phyloP scores from a whole-genome alignment of 345 rosid species.

The Luvunga scandens region DNA sequence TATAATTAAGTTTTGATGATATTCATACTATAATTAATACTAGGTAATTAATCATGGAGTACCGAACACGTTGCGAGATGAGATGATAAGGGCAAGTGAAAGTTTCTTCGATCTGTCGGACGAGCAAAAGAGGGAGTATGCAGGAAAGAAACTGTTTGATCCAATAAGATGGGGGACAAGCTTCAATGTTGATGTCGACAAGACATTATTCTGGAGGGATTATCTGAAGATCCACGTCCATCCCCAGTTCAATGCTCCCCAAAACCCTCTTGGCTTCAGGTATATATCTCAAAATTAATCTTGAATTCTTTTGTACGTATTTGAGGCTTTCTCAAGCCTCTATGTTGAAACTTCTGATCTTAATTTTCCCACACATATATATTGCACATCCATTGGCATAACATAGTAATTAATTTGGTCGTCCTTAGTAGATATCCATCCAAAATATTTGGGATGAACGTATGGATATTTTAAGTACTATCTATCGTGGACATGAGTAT shows the following conservation, averaged over 20 bases:
- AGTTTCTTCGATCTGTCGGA: constrained; percentile 30
- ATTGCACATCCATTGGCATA: too few species aligned
- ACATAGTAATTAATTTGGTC: too few species aligned
- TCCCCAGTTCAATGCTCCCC: constrained; percentile 40
- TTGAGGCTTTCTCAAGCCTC: not conserved
- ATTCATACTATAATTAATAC: too few species aligned
- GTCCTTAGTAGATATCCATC: too few species aligned
- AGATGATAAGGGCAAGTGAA: constrained; percentile 8
- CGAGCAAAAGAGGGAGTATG: constrained; percentile 27
- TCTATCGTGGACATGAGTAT: too few species aligned
- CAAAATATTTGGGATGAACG: too few species aligned
- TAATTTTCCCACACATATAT: too few species aligned
- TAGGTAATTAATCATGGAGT: constrained; percentile 42
- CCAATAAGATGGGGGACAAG: constrained; percentile 40
- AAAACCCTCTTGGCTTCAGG: constrained; percentile 35
- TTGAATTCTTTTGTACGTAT: not conserved
- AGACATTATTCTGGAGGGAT: constrained; percentile 40
- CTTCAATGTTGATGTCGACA: constrained; percentile 26
- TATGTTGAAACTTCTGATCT: not conserved
- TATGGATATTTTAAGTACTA: too few species aligned
- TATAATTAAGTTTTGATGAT: too few species aligned
- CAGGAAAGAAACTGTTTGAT: constrained; percentile 33
- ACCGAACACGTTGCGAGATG: constrained; percentile 22
- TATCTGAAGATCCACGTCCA: constrained; percentile 40
- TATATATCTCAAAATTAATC: not conserved